Evolutionary conservation across 1,284 basidiomycete genomes (phyloP).

Genomic region (Ganoderma resinaceum): DNA sequence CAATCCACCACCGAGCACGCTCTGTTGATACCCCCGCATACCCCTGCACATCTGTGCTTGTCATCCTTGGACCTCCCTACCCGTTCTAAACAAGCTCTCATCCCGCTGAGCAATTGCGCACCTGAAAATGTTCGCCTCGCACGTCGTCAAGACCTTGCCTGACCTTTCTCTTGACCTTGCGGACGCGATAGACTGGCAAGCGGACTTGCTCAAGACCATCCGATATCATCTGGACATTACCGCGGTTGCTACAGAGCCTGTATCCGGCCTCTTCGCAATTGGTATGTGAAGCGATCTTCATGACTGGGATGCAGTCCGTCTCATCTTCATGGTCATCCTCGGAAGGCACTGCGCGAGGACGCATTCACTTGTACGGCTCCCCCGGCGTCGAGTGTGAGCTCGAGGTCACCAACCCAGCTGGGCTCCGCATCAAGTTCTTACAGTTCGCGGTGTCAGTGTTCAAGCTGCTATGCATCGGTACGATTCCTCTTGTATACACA

Average conservation of each 20-base stretch:
- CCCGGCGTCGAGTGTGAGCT: slow-evolving; percentile 66
- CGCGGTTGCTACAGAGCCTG: slow-evolving; percentile 73
- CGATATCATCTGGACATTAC: slow-evolving; percentile 64
- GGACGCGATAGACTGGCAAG: slow-evolving; percentile 64
- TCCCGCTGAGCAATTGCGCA: neutral
- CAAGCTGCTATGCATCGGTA: slow-evolving; percentile 72
- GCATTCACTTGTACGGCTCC: slow-evolving; percentile 69
- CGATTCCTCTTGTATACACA: slow-evolving; percentile 28
- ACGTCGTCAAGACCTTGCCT: slow-evolving; percentile 23
- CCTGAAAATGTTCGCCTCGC: slow-evolving; percentile 26
- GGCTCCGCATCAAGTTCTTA: slow-evolving; percentile 62
- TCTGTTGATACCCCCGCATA: neutral
- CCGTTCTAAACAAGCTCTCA: neutral
- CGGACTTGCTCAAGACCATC: slow-evolving; percentile 53
- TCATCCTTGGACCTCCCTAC: no score
- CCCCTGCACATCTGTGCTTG: neutral
- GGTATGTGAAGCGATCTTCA: slow-evolving; percentile 47
- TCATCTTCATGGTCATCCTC: slow-evolving; percentile 1
- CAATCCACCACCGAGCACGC: neutral
- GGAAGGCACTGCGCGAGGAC: slow-evolving; percentile 66
- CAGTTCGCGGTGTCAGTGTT: slow-evolving; percentile 65
- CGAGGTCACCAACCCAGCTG: slow-evolving; percentile 53
- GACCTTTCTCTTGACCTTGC: slow-evolving; percentile 65
- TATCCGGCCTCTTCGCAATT: slow-evolving; percentile 76
- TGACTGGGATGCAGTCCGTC: neutral